Conservation (phyloP, 306 rosid species). For the Aeschynomene evenia region DNA sequence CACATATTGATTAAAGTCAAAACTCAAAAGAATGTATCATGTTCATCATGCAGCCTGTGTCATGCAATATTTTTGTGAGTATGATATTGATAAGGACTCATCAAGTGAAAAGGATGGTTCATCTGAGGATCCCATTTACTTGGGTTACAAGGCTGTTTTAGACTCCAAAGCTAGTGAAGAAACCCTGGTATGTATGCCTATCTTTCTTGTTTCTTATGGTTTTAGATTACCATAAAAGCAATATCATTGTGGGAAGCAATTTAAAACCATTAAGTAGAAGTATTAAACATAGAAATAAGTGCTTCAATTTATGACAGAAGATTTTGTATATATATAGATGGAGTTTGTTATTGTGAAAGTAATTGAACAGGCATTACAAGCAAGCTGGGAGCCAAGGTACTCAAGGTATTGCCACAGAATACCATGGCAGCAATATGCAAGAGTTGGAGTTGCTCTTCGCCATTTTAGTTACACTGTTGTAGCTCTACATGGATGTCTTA, state of each 20-base stretch:
- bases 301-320: not conserved
- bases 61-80: constrained; percentile 53
- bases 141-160: constrained; percentile 79
- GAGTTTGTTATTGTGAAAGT: constrained; percentile 15
- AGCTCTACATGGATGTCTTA: constrained; percentile 84
- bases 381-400: constrained; percentile 98
- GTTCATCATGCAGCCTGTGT: constrained; percentile 65
- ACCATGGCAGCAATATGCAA: constrained; percentile 87
- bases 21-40: not conserved
- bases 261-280: too few species aligned
- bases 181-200: constrained; percentile 52
- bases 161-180: constrained; percentile 88
- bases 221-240: too few species aligned
- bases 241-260: too few species aligned
- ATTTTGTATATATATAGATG: not conserved
- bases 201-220: too few species aligned
- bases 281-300: too few species aligned
- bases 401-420: constrained; percentile 55
- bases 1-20: not conserved
- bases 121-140: constrained; percentile 53
- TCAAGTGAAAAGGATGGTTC: constrained; percentile 38
- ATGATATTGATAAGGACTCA: constrained; percentile 28
- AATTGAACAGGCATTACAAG: constrained; percentile 69
- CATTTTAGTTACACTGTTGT: constrained; percentile 82
- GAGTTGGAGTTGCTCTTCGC: constrained; percentile 81